Conservation (phyloP, 2,329 filamentous ascomycete genomes). For the Colletotrichum liriopes region DNA sequence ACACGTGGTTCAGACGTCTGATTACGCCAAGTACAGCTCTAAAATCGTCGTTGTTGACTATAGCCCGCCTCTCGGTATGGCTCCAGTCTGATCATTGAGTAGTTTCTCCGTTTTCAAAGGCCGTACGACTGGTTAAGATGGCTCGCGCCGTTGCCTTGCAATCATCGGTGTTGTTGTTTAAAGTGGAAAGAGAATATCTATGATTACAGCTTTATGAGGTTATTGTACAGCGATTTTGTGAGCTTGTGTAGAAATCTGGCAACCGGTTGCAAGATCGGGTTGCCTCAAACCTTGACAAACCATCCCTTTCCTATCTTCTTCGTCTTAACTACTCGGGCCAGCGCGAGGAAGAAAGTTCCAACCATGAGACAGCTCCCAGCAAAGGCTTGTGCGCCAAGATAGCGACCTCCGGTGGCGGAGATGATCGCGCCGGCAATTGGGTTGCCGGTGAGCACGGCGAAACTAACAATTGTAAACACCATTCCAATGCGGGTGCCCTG, state of each 20-base stretch:
- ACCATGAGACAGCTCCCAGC: conserved; percentile 61
- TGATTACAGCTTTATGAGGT: no score
- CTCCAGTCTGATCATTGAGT: neutral
- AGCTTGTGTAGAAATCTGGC: no score
- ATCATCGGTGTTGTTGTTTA: neutral
- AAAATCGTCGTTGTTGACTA: neutral
- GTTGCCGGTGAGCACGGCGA: conserved; percentile 67
- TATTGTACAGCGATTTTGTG: neutral
- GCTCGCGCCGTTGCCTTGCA: neutral
- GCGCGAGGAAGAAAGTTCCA: conserved; percentile 57
- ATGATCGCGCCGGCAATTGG: conserved; percentile 68
- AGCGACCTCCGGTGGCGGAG: conserved; percentile 57
- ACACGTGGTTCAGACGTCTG: neutral
- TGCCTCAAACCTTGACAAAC: conserved; percentile 56
- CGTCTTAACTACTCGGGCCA: conserved; percentile 57
- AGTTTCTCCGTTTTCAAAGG: no score
- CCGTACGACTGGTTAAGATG: neutral
- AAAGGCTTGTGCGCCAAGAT: conserved; percentile 66
- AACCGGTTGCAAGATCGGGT: no score
- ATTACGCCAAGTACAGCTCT: neutral
- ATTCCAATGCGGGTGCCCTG: conserved; percentile 72
- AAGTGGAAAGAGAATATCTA: neutral
- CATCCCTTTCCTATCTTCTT: conserved; percentile 56
- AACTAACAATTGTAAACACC: conserved; percentile 70
- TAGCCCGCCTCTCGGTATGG: neutral